phyloP scores from a whole-genome alignment of 768 basidiomycete genomes.

The Mycena galericulata region DNA sequence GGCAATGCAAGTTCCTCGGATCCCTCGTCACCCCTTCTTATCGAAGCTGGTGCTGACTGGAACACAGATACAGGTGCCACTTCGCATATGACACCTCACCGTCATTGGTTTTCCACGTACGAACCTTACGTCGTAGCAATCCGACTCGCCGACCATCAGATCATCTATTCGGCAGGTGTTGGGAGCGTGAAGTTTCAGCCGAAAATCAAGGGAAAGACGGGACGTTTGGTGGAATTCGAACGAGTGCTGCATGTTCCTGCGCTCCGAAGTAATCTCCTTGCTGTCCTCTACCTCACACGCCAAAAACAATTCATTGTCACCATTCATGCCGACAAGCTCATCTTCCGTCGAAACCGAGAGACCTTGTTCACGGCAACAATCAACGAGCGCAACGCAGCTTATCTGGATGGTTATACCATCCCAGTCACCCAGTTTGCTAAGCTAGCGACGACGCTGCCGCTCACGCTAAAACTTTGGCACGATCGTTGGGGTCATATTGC shows the following conservation, averaged over 20 bases:
- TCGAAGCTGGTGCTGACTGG: slow-evolving; percentile 37
- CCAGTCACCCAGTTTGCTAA: not conserved
- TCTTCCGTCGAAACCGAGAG: not conserved
- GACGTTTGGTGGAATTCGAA: slow-evolving; percentile 32
- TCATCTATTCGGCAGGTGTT: slow-evolving; percentile 41
- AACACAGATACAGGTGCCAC: slow-evolving; percentile 48
- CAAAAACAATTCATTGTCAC: slow-evolving; percentile 20
- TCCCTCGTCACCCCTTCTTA: slow-evolving; percentile 19
- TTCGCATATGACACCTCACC: slow-evolving; percentile 49
- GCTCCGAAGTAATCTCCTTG: slow-evolving; percentile 18
- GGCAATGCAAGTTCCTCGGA: slow-evolving; percentile 30
- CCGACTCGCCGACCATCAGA: slow-evolving; percentile 38
- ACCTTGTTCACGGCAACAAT: slow-evolving; percentile 1
- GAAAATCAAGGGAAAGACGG: slow-evolving; percentile 2
- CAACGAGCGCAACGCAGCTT: slow-evolving; percentile 34
- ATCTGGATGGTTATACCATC: slow-evolving; percentile 35
- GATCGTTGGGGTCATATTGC: slow-evolving; percentile 37
- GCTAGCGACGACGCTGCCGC: slow-evolving; percentile 12
- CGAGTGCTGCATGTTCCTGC: slow-evolving; percentile 41
- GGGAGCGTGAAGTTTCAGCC: slow-evolving; percentile 42
- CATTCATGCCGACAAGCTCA: slow-evolving; percentile 1
- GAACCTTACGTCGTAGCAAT: slow-evolving; percentile 37
- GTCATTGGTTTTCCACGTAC: slow-evolving; percentile 42
- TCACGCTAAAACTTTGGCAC: slow-evolving; percentile 38
- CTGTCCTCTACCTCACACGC: slow-evolving; percentile 25